Evolutionary conservation across 2,329 filamentous ascomycete species (phyloP).

Genomic region (Rhytidhysteron rufulum): DNA sequence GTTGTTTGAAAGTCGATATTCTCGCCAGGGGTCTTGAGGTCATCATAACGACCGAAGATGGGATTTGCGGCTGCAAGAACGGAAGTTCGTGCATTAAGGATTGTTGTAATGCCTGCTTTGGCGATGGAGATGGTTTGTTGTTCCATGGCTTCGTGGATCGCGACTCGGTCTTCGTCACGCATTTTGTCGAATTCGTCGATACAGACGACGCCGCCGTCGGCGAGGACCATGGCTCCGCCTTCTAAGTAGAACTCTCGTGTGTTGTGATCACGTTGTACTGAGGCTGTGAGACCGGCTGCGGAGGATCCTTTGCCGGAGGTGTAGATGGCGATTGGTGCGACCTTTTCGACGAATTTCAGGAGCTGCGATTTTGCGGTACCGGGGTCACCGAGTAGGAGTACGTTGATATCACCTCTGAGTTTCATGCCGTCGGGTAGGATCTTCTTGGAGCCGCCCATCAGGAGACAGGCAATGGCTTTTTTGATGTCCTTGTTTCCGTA

Average conservation of each 20-base stretch:
- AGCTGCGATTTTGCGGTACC: conserved; percentile 98
- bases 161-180: conserved; percentile 98
- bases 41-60: conserved; percentile 96
- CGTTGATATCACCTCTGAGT: conserved; percentile 95
- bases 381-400: conserved; percentile 90
- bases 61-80: conserved; percentile 95
- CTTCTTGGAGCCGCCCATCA: conserved; percentile 95
- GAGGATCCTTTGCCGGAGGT: conserved; percentile 96
- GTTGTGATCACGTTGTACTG: conserved; percentile 89
- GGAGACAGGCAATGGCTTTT: conserved; percentile 89
- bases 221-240: conserved; percentile 89
- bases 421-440: conserved; percentile 97
- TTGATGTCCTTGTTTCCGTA: conserved; percentile 97
- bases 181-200: conserved; percentile 99
- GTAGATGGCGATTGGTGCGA: conserved; percentile 93
- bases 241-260: conserved; percentile 98
- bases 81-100: conserved; percentile 91
- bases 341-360: conserved; percentile 96
- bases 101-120: conserved; percentile 97
- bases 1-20: conserved; percentile 99
- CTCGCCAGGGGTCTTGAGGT: conserved; percentile 94
- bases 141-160: conserved; percentile 99
- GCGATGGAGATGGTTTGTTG: conserved; percentile 98
- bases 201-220: conserved; percentile 85
- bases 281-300: conserved; percentile 95